phyloP scores from a whole-genome alignment of 768 basidiomycete genomes.

The Mycena olivaceomarginata region DNA sequence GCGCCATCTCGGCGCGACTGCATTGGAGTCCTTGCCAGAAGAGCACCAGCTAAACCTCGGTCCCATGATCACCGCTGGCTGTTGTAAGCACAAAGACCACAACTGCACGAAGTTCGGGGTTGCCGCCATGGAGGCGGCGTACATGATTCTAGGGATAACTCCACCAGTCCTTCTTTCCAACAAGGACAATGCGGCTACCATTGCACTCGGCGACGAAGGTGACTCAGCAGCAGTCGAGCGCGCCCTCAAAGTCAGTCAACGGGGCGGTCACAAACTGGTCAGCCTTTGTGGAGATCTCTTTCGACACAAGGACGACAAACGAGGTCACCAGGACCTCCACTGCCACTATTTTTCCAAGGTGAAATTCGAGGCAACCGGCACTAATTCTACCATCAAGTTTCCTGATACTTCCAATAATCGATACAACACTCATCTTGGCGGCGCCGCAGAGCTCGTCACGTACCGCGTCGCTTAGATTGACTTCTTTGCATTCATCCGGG shows the following conservation, averaged over 20 bases:
- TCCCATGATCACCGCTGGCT: background rate
- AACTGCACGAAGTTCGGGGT: conserved; percentile 1
- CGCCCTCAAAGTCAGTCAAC: conserved; percentile 32
- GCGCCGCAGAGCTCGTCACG: conserved; percentile 6
- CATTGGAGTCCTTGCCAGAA: background rate
- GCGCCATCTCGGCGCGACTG: background rate
- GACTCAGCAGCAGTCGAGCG: conserved; percentile 20
- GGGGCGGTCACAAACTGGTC: conserved; percentile 45
- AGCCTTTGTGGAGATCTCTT: conserved; percentile 38
- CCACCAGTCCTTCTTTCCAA: conserved; percentile 43
- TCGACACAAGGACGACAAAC: conserved; percentile 46
- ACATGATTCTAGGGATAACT: conserved; percentile 15
- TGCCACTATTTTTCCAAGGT: background rate
- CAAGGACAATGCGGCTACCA: conserved; percentile 46
- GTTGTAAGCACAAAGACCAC: conserved; percentile 7
- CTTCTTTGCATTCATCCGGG: background rate
- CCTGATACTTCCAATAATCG: conserved; percentile 47
- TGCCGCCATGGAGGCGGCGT: background rate
- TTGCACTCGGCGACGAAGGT: background rate
- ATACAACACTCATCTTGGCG: conserved; percentile 33
- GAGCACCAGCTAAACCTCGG: background rate
- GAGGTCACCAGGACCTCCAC: background rate
- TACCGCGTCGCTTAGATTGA: conserved; percentile 2
- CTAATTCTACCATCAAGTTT: background rate
- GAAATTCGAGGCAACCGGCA: background rate